Base-by-base conservation (phyloP, 2,329 filamentous ascomycete genomes). In the Penicillium italicum region DNA sequence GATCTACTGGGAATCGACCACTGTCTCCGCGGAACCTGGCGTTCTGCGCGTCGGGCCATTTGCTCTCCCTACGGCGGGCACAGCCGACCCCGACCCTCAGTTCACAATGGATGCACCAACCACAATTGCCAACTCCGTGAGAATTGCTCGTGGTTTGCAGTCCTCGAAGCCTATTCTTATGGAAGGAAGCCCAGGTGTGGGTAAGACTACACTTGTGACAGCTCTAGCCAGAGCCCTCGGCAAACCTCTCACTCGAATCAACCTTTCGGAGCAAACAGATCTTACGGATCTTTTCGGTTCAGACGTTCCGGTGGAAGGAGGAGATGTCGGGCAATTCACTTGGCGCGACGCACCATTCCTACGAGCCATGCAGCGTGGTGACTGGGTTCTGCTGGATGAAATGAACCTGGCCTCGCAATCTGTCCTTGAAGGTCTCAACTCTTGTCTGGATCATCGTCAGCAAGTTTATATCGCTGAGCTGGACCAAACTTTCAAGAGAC, bases 381-480 rank as follows among this genome's bases (percentile, higher is more conserved):
- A 96, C 65, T 99, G 94, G 94, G 94, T 99, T 11, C 79, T 99
- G 28, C 81, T 99, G 0, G 94, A 99, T 68, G 94, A 99, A 77
- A 99, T 99, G 94, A 99, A 99, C 67, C 77, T 99, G 60, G 94
- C 95, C 1, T 97, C 93, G 0, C 94, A 99, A 71, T 96, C 93
- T 5, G 92, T 99, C 2, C 82, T 99, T 1, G 94, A 99, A 76
- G 95, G 94, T 60, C 79, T 99, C 31, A 99, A 99, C 64, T 93
- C 94, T 22, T 97, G 94, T 76, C 82, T 99, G 30, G 94, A 99
- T 72, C 95, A 99, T 72, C 86, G 95, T 73, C 93, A 94, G 56
- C 90, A 97, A 72, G 90, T 96, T 0, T 99, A 97, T 69, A 86
- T 99, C 56, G 91, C 94, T 0, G 95, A 99, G 69, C 82, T 99